Evolutionary conservation across 768 basidiomycete genomes (phyloP).

Genomic region (Leccinellum luteum): DNA sequence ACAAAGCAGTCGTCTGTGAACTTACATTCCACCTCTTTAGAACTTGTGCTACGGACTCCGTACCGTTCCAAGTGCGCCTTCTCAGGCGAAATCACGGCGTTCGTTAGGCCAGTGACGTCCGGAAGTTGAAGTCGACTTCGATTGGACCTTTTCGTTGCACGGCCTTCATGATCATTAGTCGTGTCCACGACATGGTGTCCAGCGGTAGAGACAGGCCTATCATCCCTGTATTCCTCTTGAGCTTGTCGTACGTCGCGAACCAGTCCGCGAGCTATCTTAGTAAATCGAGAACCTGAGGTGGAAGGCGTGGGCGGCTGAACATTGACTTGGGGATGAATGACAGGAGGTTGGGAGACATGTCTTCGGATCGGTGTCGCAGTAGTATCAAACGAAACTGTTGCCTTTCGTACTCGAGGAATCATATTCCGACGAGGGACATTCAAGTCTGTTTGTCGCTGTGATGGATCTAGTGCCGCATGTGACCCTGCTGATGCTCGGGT

Average conservation of each 20-base stretch:
- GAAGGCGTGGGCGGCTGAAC: conserved; percentile 64
- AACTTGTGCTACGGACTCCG: conserved; percentile 44
- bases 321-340: conserved; percentile 47
- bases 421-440: conserved; percentile 21
- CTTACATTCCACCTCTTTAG: conserved; percentile 65
- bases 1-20: conserved; percentile 7
- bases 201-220: not conserved
- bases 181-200: conserved; percentile 14
- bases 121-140: conserved; percentile 58
- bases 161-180: conserved; percentile 10
- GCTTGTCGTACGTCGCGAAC: conserved; percentile 53
- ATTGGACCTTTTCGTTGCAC: conserved; percentile 21
- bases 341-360: conserved; percentile 17
- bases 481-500: conserved; percentile 22
- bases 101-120: conserved; percentile 82
- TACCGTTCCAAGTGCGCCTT: conserved; percentile 53
- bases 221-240: conserved; percentile 20
- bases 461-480: conserved; percentile 10
- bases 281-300: conserved; percentile 53
- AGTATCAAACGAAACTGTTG: conserved; percentile 29
- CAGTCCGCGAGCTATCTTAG: conserved; percentile 55
- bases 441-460: conserved; percentile 14
- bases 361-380: conserved; percentile 28
- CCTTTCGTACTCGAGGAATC: conserved; percentile 35
- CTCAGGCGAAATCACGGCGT: conserved; percentile 71